Evolutionary conservation across 345 rosid genomes (phyloP).

Genomic region (Ceriops zippeliana): DNA sequence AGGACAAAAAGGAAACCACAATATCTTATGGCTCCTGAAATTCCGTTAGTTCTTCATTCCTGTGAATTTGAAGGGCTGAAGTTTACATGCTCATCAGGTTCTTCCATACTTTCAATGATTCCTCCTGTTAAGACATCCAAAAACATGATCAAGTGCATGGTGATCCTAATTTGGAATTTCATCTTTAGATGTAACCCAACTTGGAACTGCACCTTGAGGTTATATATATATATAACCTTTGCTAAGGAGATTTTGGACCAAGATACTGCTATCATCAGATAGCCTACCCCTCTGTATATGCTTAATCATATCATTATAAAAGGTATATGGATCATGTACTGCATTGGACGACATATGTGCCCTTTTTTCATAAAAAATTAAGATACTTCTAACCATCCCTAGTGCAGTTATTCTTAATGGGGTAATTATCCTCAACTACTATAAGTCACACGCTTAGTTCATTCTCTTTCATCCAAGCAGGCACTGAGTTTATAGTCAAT

Average conservation of each 20-base stretch:
- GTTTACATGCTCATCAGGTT: slow-evolving; percentile 79
- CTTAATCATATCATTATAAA: not conserved
- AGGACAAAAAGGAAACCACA: slow-evolving; percentile 75
- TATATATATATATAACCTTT: not conserved
- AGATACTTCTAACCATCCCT: not conserved
- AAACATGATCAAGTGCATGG: not conserved
- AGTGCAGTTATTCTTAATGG: not conserved
- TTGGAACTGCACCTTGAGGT: not conserved
- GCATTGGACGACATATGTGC: not conserved
- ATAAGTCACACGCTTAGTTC: not conserved
- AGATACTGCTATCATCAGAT: not conserved
- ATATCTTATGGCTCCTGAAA: slow-evolving; percentile 74
- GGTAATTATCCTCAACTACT: too few species aligned
- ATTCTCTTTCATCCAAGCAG: not conserved
- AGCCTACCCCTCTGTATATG: not conserved
- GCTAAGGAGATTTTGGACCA: not conserved
- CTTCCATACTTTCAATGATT: not conserved
- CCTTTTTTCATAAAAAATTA: not conserved
- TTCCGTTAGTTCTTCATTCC: slow-evolving; percentile 71
- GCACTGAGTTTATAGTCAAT: slow-evolving; percentile 1
- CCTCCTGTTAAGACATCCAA: too few species aligned
- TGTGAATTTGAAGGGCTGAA: slow-evolving; percentile 70
- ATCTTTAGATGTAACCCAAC: not conserved
- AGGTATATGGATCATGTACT: not conserved
- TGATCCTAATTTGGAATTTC: too few species aligned